A percentile compares a stretch with the other conserved stretches of the same genome.
Evolutionary conservation across 257 asterid species (phyloP).

Genomic region (Nicotiana noctiflora): DNA sequence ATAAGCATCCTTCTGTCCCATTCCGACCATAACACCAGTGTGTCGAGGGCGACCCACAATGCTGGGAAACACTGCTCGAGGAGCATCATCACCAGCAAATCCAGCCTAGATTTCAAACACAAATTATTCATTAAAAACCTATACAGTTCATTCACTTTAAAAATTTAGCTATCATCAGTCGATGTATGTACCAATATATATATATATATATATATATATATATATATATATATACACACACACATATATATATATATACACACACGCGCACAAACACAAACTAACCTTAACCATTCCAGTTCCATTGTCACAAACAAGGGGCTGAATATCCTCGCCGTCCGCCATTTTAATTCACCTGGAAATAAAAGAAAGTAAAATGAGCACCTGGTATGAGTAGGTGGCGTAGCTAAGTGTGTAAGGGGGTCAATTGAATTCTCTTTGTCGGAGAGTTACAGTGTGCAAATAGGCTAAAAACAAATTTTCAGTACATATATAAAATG

Average conservation of each 20-base stretch:
- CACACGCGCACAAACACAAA: not conserved
- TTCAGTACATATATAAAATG: no score
- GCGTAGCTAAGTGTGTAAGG: no score
- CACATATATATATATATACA: no score
- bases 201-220: no score
- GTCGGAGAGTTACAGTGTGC: no score
- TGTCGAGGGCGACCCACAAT: no score
- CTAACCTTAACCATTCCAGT: slow-evolving; percentile 41
- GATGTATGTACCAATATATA: not conserved
- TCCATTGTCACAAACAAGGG: slow-evolving; percentile 40
- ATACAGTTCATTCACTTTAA: not conserved
- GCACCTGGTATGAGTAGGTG: not conserved
- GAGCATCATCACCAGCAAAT: slow-evolving; percentile 49
- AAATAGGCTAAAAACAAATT: not conserved
- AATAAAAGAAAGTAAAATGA: not conserved
- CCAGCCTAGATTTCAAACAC: slow-evolving; percentile 27
- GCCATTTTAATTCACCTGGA: slow-evolving; percentile 25
- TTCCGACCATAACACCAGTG: no score
- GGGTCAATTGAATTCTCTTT: no score
- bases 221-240: no score
- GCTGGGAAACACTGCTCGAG: no score
- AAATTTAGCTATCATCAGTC: not conserved
- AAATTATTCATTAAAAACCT: not conserved
- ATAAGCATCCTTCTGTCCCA: slow-evolving; percentile 45
- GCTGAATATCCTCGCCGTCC: no score